These are phyloP conservation scores for Kitagawia praeruptora DNA, from an alignment of 129 eudicot genomes.

Conservation along the genomic window DNA sequence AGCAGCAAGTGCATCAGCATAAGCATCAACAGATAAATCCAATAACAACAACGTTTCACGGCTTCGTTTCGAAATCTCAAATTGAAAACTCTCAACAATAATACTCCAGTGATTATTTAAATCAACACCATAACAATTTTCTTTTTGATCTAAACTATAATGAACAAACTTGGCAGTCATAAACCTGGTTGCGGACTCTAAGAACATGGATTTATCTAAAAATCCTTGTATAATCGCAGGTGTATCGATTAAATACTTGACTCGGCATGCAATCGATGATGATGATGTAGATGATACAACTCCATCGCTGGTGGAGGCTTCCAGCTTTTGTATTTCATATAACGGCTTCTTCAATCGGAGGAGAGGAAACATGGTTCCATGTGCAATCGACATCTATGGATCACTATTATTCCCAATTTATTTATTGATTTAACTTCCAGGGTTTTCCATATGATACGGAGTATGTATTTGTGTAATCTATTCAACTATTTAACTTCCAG, in stretches of 20 bases:
- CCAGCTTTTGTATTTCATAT: no score
- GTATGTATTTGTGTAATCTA: no score
- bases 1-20: slow-evolving; percentile 84
- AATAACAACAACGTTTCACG: slow-evolving; percentile 50
- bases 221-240: slow-evolving; percentile 91
- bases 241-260: slow-evolving; percentile 22
- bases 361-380: no score
- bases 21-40: slow-evolving; percentile 48
- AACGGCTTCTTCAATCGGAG: no score
- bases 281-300: no score
- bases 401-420: no score
- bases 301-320: no score
- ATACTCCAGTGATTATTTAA: slow-evolving; percentile 55
- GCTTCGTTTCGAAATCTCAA: slow-evolving; percentile 76
- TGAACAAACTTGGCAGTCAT: slow-evolving; percentile 68
- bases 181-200: slow-evolving; percentile 61
- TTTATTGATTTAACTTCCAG: no score
- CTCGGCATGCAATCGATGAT: no score
- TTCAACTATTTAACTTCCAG: no score
- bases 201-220: slow-evolving; percentile 66
- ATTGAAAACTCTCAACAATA: slow-evolving; percentile 64
- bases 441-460: no score
- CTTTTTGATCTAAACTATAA: slow-evolving; percentile 18
- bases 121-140: slow-evolving; percentile 22
- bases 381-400: no score